Evolutionary conservation across 2,329 filamentous ascomycete species (phyloP).

Genomic region (Hypoxylon sp.): DNA sequence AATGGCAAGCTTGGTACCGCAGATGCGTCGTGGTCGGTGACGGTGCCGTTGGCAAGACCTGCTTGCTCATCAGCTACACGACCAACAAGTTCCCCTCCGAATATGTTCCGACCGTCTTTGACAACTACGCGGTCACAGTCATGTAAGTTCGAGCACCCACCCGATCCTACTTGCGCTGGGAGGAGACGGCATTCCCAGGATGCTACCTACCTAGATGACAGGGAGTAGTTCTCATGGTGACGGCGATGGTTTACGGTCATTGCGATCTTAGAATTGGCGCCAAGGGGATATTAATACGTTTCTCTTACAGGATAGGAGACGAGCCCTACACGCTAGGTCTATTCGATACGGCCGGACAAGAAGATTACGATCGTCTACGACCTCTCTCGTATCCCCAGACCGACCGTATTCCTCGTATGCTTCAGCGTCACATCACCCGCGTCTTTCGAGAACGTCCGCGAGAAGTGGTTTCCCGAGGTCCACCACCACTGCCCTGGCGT

Average conservation of each 20-base stretch:
- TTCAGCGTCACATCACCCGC: constrained; percentile 98
- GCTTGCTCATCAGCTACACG: constrained; percentile 97
- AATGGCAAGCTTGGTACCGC: constrained; percentile 25
- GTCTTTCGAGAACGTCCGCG: constrained; percentile 98
- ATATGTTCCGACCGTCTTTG: constrained; percentile 99
- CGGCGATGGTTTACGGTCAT: too few relatives aligned
- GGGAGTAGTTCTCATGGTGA: too few relatives aligned
- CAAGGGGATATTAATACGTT: constrained; percentile 27
- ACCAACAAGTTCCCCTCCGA: constrained; percentile 99
- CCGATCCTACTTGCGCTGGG: neutral
- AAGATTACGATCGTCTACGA: constrained; percentile 97
- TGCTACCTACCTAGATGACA: constrained; percentile 3
- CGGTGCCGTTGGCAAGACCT: constrained; percentile 99
- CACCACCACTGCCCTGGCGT: constrained; percentile 98
- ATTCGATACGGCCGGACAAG: constrained; percentile 98
- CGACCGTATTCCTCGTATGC: constrained; percentile 97
- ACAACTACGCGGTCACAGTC: constrained; percentile 99
- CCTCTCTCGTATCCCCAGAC: constrained; percentile 98
- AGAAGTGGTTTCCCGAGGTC: constrained; percentile 99
- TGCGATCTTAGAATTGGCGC: constrained; percentile 13
- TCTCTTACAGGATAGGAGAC: constrained; percentile 85
- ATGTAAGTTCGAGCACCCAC: constrained; percentile 76
- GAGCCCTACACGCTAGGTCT: constrained; percentile 97
- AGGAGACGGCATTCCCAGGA: constrained; percentile 1
- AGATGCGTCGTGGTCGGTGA: constrained; percentile 99